phyloP scores from a whole-genome alignment of 257 asterid genomes.

The Marsdenia floribunda region DNA sequence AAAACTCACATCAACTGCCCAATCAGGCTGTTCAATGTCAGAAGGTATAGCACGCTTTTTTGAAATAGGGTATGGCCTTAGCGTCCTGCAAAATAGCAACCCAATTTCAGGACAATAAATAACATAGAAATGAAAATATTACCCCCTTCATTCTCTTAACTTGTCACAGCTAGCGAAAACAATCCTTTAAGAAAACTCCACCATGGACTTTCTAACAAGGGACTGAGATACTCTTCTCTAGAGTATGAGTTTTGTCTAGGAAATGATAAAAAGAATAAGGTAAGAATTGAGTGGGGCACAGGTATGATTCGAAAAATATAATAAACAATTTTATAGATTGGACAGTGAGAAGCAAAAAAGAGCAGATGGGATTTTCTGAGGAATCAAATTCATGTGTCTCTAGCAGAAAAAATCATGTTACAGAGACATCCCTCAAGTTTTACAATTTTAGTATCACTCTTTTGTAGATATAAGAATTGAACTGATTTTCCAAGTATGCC shows the following conservation, averaged over 20 bases:
- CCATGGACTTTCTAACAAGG: not conserved
- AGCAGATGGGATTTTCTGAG: not conserved
- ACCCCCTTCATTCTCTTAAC: not conserved
- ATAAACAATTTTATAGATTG: not conserved
- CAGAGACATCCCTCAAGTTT: not conserved
- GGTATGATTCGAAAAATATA: not conserved
- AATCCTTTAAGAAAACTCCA: not conserved
- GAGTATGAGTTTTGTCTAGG: not conserved
- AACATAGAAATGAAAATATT: not conserved
- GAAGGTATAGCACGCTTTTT: constrained; percentile 59
- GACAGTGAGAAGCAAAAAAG: not conserved
- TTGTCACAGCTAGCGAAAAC: not conserved
- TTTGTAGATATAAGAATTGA: not conserved
- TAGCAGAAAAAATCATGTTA: not conserved
- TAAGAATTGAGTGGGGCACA: not conserved
- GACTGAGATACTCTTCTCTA: not conserved
- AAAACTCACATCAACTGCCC: constrained; percentile 84
- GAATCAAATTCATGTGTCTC: not conserved
- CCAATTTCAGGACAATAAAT: constrained; percentile 2
- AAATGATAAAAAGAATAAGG: not conserved
- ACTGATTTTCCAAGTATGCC: not conserved
- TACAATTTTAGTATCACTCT: not conserved
- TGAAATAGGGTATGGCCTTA: constrained; percentile 86
- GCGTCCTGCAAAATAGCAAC: constrained; percentile 34
- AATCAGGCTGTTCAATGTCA: constrained; percentile 83